Percentiles rank a stretch among this genome's conserved stretches.
These are phyloP conservation scores for Beta lomatogona DNA, from an alignment of 179 eudicot genomes.

Conservation along the genomic window DNA sequence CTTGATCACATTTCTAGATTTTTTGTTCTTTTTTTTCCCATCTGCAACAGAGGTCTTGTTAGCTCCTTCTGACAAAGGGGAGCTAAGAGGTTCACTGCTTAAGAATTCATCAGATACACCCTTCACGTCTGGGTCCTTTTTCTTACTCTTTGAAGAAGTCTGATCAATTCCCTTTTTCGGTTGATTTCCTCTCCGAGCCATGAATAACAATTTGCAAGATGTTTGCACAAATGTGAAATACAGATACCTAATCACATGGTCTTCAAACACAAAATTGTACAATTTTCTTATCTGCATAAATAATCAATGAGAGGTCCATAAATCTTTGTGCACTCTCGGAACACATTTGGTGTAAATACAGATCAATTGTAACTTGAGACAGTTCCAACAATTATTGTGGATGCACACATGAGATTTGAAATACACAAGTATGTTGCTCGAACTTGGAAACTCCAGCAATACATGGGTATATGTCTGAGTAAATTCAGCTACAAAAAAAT, in stretches of 20 bases:
- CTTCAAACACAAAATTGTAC: constrained; percentile 22
- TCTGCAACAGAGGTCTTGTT: constrained; percentile 38
- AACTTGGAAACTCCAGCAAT: neutral
- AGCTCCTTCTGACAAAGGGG: constrained; percentile 33
- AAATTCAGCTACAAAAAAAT: neutral
- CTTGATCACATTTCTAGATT: constrained; percentile 37
- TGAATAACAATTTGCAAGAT: constrained; percentile 19
- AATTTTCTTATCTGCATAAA: constrained; percentile 24
- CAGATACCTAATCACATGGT: constrained; percentile 21
- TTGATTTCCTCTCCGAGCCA: constrained; percentile 88
- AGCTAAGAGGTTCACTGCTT: constrained; percentile 36
- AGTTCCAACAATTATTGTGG: neutral
- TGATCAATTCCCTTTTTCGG: constrained; percentile 63
- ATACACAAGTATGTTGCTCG: neutral
- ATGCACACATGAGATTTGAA: neutral
- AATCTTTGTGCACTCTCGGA: too few species aligned
- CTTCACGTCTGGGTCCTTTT: constrained; percentile 54
- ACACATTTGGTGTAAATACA: neutral
- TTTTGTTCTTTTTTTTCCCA: constrained; percentile 52
- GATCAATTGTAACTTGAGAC: neutral
- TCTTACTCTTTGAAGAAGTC: constrained; percentile 45
- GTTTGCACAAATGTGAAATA: constrained; percentile 13
- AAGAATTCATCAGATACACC: constrained; percentile 41
- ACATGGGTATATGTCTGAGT: neutral
- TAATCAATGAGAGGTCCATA: neutral